A percentile compares a stretch with the other conserved stretches of the same genome.
Evolutionary conservation across 495 filamentous ascomycete species (phyloP).

Genomic region (Hypoxylon perforatum): DNA sequence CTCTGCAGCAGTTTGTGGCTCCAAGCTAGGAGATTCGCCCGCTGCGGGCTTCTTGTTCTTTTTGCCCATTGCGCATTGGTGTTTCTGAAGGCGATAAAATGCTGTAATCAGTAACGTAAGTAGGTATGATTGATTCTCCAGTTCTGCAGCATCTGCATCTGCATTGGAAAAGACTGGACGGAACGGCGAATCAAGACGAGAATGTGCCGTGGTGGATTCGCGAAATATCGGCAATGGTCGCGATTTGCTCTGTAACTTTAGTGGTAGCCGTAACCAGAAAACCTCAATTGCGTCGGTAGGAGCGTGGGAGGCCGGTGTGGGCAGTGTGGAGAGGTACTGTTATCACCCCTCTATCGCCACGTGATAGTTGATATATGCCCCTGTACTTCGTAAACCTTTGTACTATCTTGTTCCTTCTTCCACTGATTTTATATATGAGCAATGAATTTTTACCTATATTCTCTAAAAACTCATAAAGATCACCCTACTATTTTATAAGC

Average conservation of each 20-base stretch:
- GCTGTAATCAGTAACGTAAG: conserved; percentile 6
- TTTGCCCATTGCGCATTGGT: conserved; percentile 54
- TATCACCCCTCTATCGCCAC: conserved; percentile 35
- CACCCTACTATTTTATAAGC: too few species aligned
- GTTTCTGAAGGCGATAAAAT: conserved; percentile 19
- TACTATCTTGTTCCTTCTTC: neutral
- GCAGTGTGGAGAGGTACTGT: neutral
- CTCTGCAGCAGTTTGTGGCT: conserved; percentile 37
- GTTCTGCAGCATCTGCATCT: neutral
- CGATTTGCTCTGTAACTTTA: conserved; percentile 8
- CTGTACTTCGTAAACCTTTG: too few species aligned
- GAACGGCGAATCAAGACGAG: conserved; percentile 15
- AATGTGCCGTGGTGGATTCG: conserved; percentile 22
- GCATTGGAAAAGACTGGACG: neutral
- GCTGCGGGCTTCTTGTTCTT: conserved; percentile 57
- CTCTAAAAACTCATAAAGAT: too few species aligned
- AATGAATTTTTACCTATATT: too few species aligned
- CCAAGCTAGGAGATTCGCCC: conserved; percentile 41
- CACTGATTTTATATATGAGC: too few species aligned
- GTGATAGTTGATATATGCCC: conserved; percentile 31
- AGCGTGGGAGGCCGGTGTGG: conserved; percentile 19
- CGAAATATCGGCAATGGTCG: conserved; percentile 5
- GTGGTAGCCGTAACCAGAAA: conserved; percentile 7
- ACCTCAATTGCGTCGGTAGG: conserved; percentile 36
- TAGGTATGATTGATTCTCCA: conserved; percentile 20